A percentile compares a stretch with the other conserved stretches of the same genome.
Evolutionary conservation across 345 rosid genomes (phyloP).

Genomic region (Carallia brachiata): DNA sequence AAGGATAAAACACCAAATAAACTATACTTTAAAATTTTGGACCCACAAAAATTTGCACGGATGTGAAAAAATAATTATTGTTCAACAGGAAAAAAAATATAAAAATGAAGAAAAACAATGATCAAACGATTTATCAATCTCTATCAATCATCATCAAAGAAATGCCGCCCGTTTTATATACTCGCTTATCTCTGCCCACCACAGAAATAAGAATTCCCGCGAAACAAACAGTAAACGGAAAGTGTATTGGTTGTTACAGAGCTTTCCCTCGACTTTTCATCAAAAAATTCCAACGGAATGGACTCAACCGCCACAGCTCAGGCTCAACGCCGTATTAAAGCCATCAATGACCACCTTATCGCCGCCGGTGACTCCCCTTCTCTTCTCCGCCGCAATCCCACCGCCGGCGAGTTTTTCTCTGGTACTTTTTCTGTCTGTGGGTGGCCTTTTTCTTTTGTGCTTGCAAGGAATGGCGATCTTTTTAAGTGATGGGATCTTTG

Average conservation of each 20-base stretch:
- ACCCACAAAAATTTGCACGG: no score
- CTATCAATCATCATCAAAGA: not conserved
- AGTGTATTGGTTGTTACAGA: not conserved
- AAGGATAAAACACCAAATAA: no score
- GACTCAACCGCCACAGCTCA: constrained; percentile 31
- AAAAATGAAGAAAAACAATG: no score
- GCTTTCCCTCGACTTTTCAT: not conserved
- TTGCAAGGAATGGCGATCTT: no score
- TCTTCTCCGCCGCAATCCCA: constrained; percentile 45
- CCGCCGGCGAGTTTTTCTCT: constrained; percentile 69
- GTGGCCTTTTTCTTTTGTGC: not conserved
- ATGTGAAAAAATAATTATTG: no score
- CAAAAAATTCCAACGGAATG: constrained; percentile 18
- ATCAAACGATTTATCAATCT: not conserved
- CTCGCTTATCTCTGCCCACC: not conserved
- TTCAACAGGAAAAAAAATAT: no score
- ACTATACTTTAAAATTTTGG: no score
- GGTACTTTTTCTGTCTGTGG: constrained; percentile 51
- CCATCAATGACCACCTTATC: constrained; percentile 63
- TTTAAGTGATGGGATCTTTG: no score
- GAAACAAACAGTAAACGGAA: constrained; percentile 8
- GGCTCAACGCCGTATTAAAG: constrained; percentile 71
- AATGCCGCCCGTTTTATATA: not conserved
- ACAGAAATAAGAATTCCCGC: not conserved
- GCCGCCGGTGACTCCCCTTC: constrained; percentile 34